Evolutionary conservation across 2,329 filamentous ascomycete species (phyloP), one percentile per base, ranked within the genome.

Genomic region (Ophiostoma ulmi): DNA sequence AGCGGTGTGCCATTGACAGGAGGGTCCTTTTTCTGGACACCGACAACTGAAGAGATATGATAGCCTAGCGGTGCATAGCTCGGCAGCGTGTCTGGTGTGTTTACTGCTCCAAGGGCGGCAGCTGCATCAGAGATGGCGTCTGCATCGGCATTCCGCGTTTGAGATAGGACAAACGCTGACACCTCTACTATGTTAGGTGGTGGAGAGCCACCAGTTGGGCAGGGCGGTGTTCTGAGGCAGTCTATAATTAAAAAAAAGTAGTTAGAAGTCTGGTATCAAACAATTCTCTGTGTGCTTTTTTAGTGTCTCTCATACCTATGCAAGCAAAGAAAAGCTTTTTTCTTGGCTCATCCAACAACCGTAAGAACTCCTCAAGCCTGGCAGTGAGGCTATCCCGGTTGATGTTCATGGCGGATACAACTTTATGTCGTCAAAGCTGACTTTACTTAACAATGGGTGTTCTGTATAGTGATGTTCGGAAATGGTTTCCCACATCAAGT

Each of bases 1-100:
- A 74, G 69, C 14, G 58, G 14, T 13, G 36, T 64, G 8, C 73
- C 72, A 10, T 31, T n/a, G 31, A 74, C 44, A 26, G 72, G 72
- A n/a, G 65, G 48, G 2, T 69, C 71, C 2, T 13, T 41, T 55
- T 70, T 69, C 1, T 10, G 10, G 2, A 41, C 71, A 0, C 38
- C 26, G 1, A 26, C 31, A 3, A 41, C 20, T 7, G 41, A 26
- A 7, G 68, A 63, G 35, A 68, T 52, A 26, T 70, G 69, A 38
- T 70, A 65, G 4, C 22, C 17, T 70, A 63, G 55, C 65, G 68
- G 35, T n/a, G 8, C 10, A 38, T 31, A 22, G 72, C 48, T 17
- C 68, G 67, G 35, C 48, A 48, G 31, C 72, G 39, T 36, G 14
- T 48, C 39, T 41, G 26, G 72, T n/a, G 10, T 64, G 14, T 64